Evolutionary conservation across 2,329 filamentous ascomycete species (phyloP).

Genomic region (Cordyceps javanica): DNA sequence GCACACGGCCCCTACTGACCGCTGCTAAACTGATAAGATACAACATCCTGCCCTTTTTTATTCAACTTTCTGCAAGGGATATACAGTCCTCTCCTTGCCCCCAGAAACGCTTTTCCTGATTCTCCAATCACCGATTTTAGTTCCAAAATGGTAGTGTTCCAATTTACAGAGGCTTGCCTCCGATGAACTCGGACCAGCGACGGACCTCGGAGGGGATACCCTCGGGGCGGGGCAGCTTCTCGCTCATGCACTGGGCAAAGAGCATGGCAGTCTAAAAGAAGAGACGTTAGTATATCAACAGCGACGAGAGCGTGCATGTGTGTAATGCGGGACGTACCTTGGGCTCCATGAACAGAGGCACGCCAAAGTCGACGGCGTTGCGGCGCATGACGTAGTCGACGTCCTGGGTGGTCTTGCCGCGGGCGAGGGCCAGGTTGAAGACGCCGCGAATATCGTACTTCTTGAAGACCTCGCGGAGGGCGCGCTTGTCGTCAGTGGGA

Average conservation of each 20-base stretch:
- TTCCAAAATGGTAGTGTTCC: background rate
- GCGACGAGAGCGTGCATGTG: background rate
- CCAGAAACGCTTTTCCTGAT: background rate
- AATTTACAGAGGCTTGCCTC: constrained; percentile 71
- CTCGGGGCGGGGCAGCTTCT: constrained; percentile 84
- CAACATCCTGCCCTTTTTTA: background rate
- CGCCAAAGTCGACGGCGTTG: constrained; percentile 97
- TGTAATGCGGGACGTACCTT: constrained; percentile 56
- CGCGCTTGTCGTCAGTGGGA: constrained; percentile 92
- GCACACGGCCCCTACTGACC: too few relatives aligned
- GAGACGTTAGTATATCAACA: constrained; percentile 20
- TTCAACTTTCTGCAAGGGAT: background rate
- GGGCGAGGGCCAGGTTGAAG: constrained; percentile 84
- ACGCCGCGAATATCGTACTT: constrained; percentile 94
- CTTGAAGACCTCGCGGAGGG: constrained; percentile 88
- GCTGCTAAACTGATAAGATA: too few relatives aligned
- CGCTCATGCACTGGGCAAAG: constrained; percentile 94
- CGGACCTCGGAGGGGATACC: constrained; percentile 88
- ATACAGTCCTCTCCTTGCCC: background rate
- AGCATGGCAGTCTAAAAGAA: constrained; percentile 75
- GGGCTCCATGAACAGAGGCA: constrained; percentile 96
- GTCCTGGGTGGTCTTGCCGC: constrained; percentile 78
- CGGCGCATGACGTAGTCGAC: constrained; percentile 98
- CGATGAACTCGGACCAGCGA: constrained; percentile 93
- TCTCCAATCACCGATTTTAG: background rate